A percentile compares a stretch with the other conserved stretches of the same genome.
phyloP scores from a whole-genome alignment of 108 stramenopile species.

The Stephanodiscus minutulus region DNA sequence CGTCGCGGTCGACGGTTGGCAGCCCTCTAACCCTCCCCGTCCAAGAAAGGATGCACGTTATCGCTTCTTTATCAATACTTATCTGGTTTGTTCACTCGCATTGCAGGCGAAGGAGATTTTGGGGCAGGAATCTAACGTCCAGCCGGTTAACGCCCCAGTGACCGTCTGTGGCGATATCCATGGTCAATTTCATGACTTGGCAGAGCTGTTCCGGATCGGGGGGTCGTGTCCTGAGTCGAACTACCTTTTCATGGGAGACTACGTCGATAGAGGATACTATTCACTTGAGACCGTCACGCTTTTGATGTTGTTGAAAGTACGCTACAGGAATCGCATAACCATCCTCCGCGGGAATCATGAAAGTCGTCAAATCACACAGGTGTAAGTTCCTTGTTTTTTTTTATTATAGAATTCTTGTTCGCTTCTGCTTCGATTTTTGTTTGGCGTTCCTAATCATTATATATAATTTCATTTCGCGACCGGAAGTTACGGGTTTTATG shows the following conservation, averaged over 20 bases:
- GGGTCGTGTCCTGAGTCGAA: slow-evolving; percentile 80
- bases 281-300: slow-evolving; percentile 87
- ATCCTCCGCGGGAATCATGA: slow-evolving; percentile 96
- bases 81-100: slow-evolving; percentile 13
- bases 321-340: slow-evolving; percentile 85
- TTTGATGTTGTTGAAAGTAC: slow-evolving; percentile 85
- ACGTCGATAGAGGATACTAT: slow-evolving; percentile 95
- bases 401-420: too few species aligned
- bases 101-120: slow-evolving; percentile 65
- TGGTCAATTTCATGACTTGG: slow-evolving; percentile 92
- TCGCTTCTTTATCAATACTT: not conserved
- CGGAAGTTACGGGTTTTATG: slow-evolving; percentile 92
- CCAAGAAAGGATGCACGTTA: not conserved
- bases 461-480: not conserved
- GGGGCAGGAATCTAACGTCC: slow-evolving; percentile 86
- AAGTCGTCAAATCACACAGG: slow-evolving; percentile 97
- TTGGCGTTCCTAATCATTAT: too few species aligned
- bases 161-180: slow-evolving; percentile 93
- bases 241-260: slow-evolving; percentile 93
- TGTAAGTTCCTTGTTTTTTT: slow-evolving; percentile 43
- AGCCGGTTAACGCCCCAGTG: slow-evolving; percentile 76
- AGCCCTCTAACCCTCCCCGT: not conserved
- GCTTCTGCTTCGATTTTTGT: not conserved
- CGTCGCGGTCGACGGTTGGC: not conserved
- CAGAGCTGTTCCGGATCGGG: slow-evolving; percentile 77